These are phyloP conservation scores for Parietaria judaica DNA, from an alignment of 306 rosid species.

Conservation along the genomic window DNA sequence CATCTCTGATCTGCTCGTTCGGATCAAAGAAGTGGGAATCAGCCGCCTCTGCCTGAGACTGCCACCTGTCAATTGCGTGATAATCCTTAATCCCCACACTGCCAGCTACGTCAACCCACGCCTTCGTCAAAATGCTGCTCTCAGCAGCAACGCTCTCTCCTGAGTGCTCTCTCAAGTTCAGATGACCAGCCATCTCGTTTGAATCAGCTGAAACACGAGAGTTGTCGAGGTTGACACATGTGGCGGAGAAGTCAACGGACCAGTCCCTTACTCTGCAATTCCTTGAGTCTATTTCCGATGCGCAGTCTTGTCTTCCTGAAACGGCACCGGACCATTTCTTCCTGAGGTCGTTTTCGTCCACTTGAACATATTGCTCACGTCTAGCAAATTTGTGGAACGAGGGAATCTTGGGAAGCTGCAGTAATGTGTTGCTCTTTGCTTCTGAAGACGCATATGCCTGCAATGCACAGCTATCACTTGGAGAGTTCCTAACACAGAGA, in stretches of 20 bases:
- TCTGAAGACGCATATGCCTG: conserved; percentile 97
- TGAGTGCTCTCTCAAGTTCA: conserved; percentile 85
- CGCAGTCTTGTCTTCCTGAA: conserved; percentile 86
- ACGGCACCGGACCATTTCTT: conserved; percentile 81
- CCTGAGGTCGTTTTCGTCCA: conserved; percentile 70
- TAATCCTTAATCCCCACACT: conserved; percentile 75
- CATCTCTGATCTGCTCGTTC: conserved; percentile 51
- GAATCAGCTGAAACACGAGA: conserved; percentile 74
- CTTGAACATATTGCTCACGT: conserved; percentile 61
- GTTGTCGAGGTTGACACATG: conserved; percentile 79
- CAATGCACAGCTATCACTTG: conserved; percentile 21
- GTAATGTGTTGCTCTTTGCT: conserved; percentile 53
- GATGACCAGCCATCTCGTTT: conserved; percentile 73
- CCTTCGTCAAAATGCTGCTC: conserved; percentile 85
- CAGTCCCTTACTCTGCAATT: conserved; percentile 94
- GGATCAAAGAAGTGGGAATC: conserved; percentile 55
- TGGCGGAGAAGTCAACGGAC: conserved; percentile 94
- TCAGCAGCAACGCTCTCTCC: conserved; percentile 94
- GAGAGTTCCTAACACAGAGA: background rate
- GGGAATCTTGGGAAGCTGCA: conserved; percentile 97
- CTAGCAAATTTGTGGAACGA: conserved; percentile 94
- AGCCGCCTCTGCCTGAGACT: conserved; percentile 94
- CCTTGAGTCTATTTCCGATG: conserved; percentile 95
- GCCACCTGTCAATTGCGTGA: conserved; percentile 98
- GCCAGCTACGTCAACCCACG: conserved; percentile 95